phyloP scores from a whole-genome alignment of 208 protist genomes.

The Wallacemonas rigidus region DNA sequence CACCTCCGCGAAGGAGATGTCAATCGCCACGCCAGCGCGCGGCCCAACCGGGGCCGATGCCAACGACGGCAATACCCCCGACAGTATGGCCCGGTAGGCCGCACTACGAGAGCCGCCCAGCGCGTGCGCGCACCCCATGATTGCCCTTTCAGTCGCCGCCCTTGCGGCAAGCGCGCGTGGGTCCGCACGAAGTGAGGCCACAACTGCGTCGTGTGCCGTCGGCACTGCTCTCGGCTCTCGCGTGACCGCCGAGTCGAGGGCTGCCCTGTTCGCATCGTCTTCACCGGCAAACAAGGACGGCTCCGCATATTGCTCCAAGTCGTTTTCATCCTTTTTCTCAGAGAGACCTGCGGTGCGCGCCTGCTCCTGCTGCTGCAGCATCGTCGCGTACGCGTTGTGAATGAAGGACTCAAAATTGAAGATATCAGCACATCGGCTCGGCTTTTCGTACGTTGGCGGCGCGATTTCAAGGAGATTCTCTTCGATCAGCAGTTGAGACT shows the following conservation, averaged over 20 bases:
- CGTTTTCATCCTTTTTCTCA: too few species aligned
- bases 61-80: background rate
- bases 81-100: background rate
- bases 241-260: too few species aligned
- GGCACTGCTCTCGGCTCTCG: too few species aligned
- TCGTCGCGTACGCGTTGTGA: background rate
- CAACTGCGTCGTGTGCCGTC: background rate
- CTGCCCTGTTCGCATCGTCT: too few species aligned
- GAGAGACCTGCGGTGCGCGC: too few species aligned
- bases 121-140: background rate
- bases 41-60: background rate
- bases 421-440: conserved; percentile 3
- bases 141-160: background rate
- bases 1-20: background rate
- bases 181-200: background rate
- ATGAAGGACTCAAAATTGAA: conserved; percentile 16
- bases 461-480: conserved; percentile 9
- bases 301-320: too few species aligned
- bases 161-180: background rate
- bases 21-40: background rate
- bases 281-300: too few species aligned
- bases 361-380: conserved; percentile 8
- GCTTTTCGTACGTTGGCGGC: conserved; percentile 6
- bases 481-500: conserved; percentile 35
- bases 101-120: background rate